These are phyloP conservation scores for Cystobasidiaceae sp. DNA, from an alignment of 1,284 basidiomycete species.

Conservation along the genomic window DNA sequence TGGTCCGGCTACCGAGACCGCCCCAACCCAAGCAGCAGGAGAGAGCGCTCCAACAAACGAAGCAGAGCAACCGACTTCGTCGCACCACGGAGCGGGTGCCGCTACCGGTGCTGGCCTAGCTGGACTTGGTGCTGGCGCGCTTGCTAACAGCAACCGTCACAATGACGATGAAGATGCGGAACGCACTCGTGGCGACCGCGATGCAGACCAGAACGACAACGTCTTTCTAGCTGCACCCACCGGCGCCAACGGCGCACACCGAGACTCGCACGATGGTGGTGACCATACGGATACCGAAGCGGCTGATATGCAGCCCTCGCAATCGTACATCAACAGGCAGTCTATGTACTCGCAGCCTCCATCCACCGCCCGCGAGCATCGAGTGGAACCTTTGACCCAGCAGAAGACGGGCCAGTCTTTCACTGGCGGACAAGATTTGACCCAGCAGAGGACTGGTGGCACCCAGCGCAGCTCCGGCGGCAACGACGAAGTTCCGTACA, in stretches of 20 bases:
- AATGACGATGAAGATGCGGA: background rate
- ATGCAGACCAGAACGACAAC: no score
- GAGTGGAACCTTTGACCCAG: background rate
- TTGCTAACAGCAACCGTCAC: background rate
- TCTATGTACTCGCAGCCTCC: slow-evolving; percentile 12
- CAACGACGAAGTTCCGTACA: no score
- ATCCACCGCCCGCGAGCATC: background rate
- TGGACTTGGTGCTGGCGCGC: no score
- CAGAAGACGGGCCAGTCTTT: slow-evolving; percentile 7
- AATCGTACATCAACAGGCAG: slow-evolving; percentile 17
- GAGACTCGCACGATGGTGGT: no score
- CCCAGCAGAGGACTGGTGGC: no score
- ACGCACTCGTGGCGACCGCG: no score
- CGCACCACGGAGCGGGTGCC: background rate
- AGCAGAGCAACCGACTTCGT: no score
- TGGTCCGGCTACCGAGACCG: background rate
- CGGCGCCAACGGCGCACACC: no score
- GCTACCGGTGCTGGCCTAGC: background rate
- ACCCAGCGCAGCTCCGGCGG: no score
- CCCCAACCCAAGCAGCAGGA: background rate
- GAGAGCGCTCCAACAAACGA: background rate
- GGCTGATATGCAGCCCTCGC: slow-evolving; percentile 14
- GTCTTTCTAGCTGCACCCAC: no score
- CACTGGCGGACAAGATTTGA: background rate
- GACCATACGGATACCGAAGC: slow-evolving; percentile 17